Conservation (phyloP, 768 basidiomycete species). For the Lentinula edodes region DNA sequence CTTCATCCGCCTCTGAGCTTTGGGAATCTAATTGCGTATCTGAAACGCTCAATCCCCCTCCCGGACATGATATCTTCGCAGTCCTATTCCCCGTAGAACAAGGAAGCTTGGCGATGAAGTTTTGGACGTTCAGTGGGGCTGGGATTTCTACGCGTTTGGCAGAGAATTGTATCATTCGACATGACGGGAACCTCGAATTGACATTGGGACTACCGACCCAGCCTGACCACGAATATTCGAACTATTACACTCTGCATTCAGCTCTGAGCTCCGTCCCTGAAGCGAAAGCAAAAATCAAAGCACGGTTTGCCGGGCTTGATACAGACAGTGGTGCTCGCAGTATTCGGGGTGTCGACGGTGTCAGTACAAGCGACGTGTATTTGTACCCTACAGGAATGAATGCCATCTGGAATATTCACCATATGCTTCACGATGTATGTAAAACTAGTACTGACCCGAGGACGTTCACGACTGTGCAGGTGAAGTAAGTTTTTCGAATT, state of each 20-base stretch:
- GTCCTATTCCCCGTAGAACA: conserved; percentile 57
- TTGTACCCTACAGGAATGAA: conserved; percentile 87
- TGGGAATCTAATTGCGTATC: conserved; percentile 68
- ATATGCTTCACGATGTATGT: conserved; percentile 52
- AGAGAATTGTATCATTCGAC: conserved; percentile 70
- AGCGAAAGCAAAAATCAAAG: neutral
- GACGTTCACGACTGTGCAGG: neutral
- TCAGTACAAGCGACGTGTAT: conserved; percentile 87
- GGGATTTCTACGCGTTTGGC: conserved; percentile 88
- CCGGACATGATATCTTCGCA: conserved; percentile 62
- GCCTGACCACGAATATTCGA: neutral
- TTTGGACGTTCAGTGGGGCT: conserved; percentile 93
- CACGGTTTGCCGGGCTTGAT: neutral
- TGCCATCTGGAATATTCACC: conserved; percentile 90
- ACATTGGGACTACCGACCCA: conserved; percentile 38
- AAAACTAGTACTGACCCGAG: conserved; percentile 61
- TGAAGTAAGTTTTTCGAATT: conserved; percentile 70
- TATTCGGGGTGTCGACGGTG: conserved; percentile 60
- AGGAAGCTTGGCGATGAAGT: conserved; percentile 65
- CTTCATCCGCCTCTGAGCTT: neutral
- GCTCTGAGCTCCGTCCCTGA: neutral
- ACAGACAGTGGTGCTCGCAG: conserved; percentile 22
- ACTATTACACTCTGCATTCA: neutral
- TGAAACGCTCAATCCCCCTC: conserved; percentile 65
- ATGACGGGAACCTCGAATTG: conserved; percentile 44